A percentile compares a stretch with the other conserved stretches of the same genome.
These are phyloP conservation scores for Hypomontagnella monticulosa DNA, from an alignment of 495 filamentous ascomycete genomes.

Conservation along the genomic window DNA sequence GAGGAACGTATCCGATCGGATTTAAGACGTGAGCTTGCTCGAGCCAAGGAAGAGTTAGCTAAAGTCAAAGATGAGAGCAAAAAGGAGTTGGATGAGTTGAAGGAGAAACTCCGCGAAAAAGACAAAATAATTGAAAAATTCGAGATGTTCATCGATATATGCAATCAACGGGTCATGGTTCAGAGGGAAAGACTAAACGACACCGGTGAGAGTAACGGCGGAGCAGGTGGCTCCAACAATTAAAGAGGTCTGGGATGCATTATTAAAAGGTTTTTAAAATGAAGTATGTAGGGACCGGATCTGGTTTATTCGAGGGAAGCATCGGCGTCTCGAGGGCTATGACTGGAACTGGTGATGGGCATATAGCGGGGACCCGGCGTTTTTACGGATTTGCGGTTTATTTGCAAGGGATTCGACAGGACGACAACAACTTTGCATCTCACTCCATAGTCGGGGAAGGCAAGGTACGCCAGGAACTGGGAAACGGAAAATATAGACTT, in stretches of 20 bases:
- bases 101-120: conserved; percentile 59
- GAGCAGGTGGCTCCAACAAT: conserved; percentile 36
- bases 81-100: conserved; percentile 61
- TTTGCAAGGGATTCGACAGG: conserved; percentile 17
- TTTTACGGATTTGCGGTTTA: conserved; percentile 30
- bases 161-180: conserved; percentile 66
- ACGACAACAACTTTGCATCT: conserved; percentile 29
- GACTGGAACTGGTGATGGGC: conserved; percentile 31
- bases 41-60: conserved; percentile 58
- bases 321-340: conserved; percentile 40
- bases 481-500: conserved; percentile 38
- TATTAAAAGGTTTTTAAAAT: conserved; percentile 29
- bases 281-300: conserved; percentile 25
- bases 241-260: conserved; percentile 27
- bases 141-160: conserved; percentile 69
- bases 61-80: conserved; percentile 56
- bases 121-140: conserved; percentile 65
- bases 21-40: conserved; percentile 60
- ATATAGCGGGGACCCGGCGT: conserved; percentile 38
- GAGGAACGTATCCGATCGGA: conserved; percentile 66
- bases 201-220: conserved; percentile 33
- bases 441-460: conserved; percentile 26
- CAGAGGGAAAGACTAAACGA: conserved; percentile 55
- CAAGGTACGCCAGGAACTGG: conserved; percentile 16
- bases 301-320: conserved; percentile 36